phyloP scores from a whole-genome alignment of 352 stramenopile species.

The Globisporangium nagaii region DNA sequence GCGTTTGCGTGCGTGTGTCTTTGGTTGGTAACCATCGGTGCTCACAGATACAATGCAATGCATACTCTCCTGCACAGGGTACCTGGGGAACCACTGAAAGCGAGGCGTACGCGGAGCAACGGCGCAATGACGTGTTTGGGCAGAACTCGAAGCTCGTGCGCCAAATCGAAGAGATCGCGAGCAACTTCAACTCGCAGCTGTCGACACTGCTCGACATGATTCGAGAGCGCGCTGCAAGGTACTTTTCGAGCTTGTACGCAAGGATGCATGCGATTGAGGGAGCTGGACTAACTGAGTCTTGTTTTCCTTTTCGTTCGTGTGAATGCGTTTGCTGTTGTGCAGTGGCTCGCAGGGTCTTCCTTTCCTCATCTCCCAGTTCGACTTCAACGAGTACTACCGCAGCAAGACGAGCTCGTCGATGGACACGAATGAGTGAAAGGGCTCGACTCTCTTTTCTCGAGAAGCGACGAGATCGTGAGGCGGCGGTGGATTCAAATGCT shows the following conservation, averaged over 20 bases:
- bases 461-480: neutral
- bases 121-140: slow-evolving; percentile 32
- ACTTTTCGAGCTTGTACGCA: slow-evolving; percentile 7
- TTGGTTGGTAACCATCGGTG: too few relatives aligned
- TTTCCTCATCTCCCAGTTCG: slow-evolving; percentile 85
- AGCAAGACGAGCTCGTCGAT: slow-evolving; percentile 39
- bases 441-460: neutral
- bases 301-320: too few relatives aligned
- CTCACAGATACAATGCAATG: neutral
- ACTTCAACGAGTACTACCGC: slow-evolving; percentile 90
- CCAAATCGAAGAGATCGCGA: slow-evolving; percentile 61
- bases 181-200: slow-evolving; percentile 64
- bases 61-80: slow-evolving; percentile 20
- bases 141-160: slow-evolving; percentile 39
- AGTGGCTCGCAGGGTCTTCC: slow-evolving; percentile 74
- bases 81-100: slow-evolving; percentile 55
- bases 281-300: too few relatives aligned
- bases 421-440: slow-evolving; percentile 41
- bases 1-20: neutral
- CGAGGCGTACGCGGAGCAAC: slow-evolving; percentile 37
- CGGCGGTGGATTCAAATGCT: neutral
- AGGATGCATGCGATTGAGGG: too few relatives aligned
- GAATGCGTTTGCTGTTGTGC: slow-evolving; percentile 3
- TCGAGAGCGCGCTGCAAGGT: slow-evolving; percentile 47
- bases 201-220: slow-evolving; percentile 68